Evolutionary conservation across 129 eudicot genomes (phyloP).

Genomic region (Deinandra increscens): DNA sequence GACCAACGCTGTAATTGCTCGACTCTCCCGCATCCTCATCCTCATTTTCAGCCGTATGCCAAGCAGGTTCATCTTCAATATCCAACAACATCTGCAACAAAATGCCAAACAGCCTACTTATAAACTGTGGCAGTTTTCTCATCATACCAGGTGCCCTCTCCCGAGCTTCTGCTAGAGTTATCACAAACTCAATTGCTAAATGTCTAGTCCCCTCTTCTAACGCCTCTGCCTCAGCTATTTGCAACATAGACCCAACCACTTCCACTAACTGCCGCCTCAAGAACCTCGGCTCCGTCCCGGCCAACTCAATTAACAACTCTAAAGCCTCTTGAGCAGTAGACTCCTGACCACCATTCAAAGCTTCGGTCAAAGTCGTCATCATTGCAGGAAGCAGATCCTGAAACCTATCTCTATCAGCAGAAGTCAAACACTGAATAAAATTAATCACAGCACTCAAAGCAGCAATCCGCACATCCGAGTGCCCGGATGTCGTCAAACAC

Average conservation of each 20-base stretch:
- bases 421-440: constrained; percentile 81
- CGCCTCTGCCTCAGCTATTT: constrained; percentile 83
- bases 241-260: constrained; percentile 95
- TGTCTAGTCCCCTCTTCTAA: constrained; percentile 91
- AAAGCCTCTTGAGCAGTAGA: constrained; percentile 95
- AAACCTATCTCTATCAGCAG: constrained; percentile 80
- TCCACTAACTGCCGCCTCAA: constrained; percentile 88
- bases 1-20: constrained; percentile 83
- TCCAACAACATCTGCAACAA: constrained; percentile 77
- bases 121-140: constrained; percentile 90
- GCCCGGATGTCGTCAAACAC: constrained; percentile 54
- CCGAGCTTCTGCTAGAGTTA: constrained; percentile 84
- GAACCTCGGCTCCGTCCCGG: constrained; percentile 97
- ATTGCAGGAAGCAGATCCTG: constrained; percentile 93
- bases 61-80: constrained; percentile 79
- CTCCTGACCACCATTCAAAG: constrained; percentile 78
- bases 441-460: constrained; percentile 86
- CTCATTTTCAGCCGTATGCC: constrained; percentile 86
- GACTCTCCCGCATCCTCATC: constrained; percentile 96
- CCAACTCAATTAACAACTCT: constrained; percentile 88
- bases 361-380: constrained; percentile 91
- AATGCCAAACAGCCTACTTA: constrained; percentile 66
- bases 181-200: constrained; percentile 82
- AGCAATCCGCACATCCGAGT: constrained; percentile 79
- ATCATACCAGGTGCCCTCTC: constrained; percentile 96